Evolutionary conservation across 306 rosid species (phyloP).

Genomic region (Acacia confusa): DNA sequence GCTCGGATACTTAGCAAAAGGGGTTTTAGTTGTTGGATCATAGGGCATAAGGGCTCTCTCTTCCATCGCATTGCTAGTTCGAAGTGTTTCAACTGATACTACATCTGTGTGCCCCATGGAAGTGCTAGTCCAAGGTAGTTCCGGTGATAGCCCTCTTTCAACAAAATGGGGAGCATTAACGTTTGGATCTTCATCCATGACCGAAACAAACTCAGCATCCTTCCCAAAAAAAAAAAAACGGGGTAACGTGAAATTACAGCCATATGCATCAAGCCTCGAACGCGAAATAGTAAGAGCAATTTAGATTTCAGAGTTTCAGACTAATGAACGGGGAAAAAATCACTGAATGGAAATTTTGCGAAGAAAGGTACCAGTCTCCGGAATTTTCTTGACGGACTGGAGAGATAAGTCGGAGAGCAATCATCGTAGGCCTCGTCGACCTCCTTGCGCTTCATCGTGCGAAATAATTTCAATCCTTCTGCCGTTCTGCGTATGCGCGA

Average conservation of each 20-base stretch:
- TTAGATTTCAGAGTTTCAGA: neutral
- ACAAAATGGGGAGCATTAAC: neutral
- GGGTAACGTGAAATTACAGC: neutral
- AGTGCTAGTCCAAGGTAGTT: neutral
- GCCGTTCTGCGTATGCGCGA: neutral
- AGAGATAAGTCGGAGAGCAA: neutral
- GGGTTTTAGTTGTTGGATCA: slow-evolving; percentile 6
- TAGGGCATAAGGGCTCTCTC: slow-evolving; percentile 49
- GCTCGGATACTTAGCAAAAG: slow-evolving; percentile 29
- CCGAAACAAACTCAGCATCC: slow-evolving; percentile 3
- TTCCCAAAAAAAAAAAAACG: neutral
- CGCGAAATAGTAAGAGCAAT: neutral
- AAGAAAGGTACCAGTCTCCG: neutral
- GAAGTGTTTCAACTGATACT: neutral
- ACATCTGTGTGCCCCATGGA: neutral
- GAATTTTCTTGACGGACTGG: neutral
- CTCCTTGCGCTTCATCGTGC: neutral
- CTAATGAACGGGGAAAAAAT: neutral
- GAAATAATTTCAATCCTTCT: neutral
- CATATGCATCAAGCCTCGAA: neutral
- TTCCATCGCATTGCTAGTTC: neutral
- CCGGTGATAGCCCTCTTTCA: neutral
- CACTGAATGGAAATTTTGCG: slow-evolving; percentile 1
- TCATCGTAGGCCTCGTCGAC: neutral
- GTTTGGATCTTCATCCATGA: neutral